These are phyloP conservation scores for Xenoacremonium recifei DNA, from an alignment of 2,329 filamentous ascomycete genomes.

Conservation along the genomic window DNA sequence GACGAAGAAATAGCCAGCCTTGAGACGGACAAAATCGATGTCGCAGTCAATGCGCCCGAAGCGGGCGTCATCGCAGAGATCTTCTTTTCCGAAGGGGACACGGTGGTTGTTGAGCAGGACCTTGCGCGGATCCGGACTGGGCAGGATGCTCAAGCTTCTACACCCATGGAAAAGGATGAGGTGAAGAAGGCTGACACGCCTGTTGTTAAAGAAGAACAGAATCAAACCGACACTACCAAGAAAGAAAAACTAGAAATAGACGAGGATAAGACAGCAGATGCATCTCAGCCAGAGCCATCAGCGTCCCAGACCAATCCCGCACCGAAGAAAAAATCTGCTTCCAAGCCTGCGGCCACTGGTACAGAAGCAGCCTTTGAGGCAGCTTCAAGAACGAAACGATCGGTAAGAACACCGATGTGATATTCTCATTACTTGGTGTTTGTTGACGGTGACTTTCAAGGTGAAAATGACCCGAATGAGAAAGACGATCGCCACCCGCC, in stretches of 20 bases:
- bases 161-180: slow-evolving; percentile 17
- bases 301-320: not conserved
- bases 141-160: slow-evolving; percentile 10
- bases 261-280: not conserved
- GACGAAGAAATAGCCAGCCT: slow-evolving; percentile 33
- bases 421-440: too few species aligned
- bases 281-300: not conserved
- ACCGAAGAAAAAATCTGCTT: slow-evolving; percentile 2
- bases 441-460: slow-evolving; percentile 11
- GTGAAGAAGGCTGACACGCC: slow-evolving; percentile 7
- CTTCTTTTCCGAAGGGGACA: slow-evolving; percentile 31
- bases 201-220: slow-evolving; percentile 7
- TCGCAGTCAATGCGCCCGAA: slow-evolving; percentile 28
- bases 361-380: not conserved
- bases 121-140: slow-evolving; percentile 29
- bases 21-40: slow-evolving; percentile 34
- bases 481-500: slow-evolving; percentile 69
- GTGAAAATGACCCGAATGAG: slow-evolving; percentile 62
- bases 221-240: slow-evolving; percentile 5
- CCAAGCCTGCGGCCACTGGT: slow-evolving; percentile 6
- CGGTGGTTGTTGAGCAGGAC: slow-evolving; percentile 30
- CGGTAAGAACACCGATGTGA: too few species aligned
- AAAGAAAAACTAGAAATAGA: slow-evolving; percentile 14
- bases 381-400: slow-evolving; percentile 17
- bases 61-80: slow-evolving; percentile 26